Evolutionary conservation across 2,329 filamentous ascomycete genomes (phyloP).

Genomic region (Metarhizium anisopliae): DNA sequence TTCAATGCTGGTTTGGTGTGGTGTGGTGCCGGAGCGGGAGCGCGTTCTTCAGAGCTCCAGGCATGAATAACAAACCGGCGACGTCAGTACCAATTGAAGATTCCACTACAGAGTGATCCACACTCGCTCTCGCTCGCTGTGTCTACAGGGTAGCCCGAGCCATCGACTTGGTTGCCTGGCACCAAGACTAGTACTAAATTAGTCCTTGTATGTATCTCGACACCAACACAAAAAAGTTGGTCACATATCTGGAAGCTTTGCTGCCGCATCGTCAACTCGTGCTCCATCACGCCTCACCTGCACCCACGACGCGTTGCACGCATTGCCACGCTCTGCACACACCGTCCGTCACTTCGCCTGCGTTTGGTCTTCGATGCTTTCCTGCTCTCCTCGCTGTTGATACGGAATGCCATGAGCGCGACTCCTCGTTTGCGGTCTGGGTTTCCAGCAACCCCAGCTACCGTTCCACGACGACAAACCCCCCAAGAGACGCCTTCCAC

Average conservation of each 20-base stretch:
- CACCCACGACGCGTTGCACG: background rate
- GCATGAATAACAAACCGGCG: no score
- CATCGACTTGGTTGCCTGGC: no score
- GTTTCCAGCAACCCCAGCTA: constrained; percentile 66
- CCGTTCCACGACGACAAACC: constrained; percentile 28
- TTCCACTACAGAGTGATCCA: no score
- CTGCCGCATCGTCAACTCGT: background rate
- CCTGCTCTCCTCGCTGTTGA: constrained; percentile 8
- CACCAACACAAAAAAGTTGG: background rate
- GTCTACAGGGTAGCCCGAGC: no score
- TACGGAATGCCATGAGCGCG: constrained; percentile 66
- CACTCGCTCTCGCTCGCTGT: no score
- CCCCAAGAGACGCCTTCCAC: constrained; percentile 24
- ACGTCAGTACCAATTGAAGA: no score
- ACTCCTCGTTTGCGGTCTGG: constrained; percentile 77
- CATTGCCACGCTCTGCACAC: background rate
- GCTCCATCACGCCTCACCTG: background rate
- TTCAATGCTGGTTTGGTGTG: no score
- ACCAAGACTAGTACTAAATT: no score
- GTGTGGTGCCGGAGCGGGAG: no score
- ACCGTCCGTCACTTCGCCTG: background rate
- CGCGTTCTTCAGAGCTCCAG: no score
- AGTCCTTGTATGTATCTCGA: background rate
- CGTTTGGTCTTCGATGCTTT: constrained; percentile 6
- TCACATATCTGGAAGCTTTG: background rate